Evolutionary conservation across 1,284 basidiomycete species (phyloP), one percentile per base, ranked within the genome.

Genomic region (Pseudozyma sp.): DNA sequence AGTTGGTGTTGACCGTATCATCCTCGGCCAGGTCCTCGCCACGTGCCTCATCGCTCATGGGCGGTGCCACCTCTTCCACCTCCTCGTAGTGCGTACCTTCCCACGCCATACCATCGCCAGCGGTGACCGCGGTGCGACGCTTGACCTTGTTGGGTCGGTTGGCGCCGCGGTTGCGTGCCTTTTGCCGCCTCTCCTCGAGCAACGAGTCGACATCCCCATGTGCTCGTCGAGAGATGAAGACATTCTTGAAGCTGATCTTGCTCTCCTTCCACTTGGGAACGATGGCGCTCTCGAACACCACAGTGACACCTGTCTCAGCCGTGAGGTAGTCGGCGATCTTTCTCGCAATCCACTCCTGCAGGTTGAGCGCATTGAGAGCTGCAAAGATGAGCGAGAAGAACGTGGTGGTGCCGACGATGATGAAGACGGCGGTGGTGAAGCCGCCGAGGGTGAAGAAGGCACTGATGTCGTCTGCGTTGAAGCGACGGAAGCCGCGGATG

Each of bases 211-310:
- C 74, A 48, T 80, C 80, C 1, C 69, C 61, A 46, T 79, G 68
- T 0, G 92, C 92, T 6, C 94, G 89, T 3, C 94, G 90, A 11
- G 94, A 95, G 46, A 99, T 88, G 80, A 94, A 98, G 46, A 99
- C 95, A 77, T 98, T 97, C 81, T 94, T 93, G 88, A 99, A 97
- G 1, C 94, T 94, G 68, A 99, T 92, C 19, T 92, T 90, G 14
- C 93, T 95, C 79, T 96, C 93, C 67, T 93, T 93, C 94, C 96
- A 98, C 84, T 94, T 94, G 4, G 96, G 96, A 5, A 99, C 94
- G 77, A 99, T 95, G 31, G 97, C 97, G 7, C 93, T 94, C 85
- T 98, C 96, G 84, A 98, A 99, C 53, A 97, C 92, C 75, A 99
- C 92, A 5, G 91, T 94, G 46, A 97, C 90, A 0, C 97, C 97